These are phyloP conservation scores for Pythium pyrilobum DNA, from an alignment of 352 stramenopile genomes.

Conservation along the genomic window DNA sequence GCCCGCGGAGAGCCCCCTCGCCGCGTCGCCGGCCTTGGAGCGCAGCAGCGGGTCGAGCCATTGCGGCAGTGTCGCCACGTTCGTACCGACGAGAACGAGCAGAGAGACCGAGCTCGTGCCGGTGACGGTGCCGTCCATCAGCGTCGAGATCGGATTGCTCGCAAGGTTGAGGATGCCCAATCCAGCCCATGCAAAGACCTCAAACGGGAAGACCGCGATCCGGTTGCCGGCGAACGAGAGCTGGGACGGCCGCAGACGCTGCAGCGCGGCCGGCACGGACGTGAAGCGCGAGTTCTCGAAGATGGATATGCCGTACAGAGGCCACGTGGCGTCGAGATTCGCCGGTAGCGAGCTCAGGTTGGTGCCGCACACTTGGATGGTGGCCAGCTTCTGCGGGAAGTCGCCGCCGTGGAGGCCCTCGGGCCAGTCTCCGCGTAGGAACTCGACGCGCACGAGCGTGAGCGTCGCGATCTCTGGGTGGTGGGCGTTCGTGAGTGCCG, in stretches of 20 bases:
- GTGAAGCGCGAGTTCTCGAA: slow-evolving; percentile 6
- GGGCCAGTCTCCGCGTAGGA: slow-evolving; percentile 1
- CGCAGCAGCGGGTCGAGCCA: slow-evolving; percentile 1
- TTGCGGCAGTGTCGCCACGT: background rate
- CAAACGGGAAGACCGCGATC: slow-evolving; percentile 2
- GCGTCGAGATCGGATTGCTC: slow-evolving; percentile 2
- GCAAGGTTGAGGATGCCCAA: slow-evolving; percentile 5
- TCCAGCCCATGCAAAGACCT: background rate
- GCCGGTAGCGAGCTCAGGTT: background rate
- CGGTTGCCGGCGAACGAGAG: slow-evolving; percentile 5
- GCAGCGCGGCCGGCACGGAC: background rate
- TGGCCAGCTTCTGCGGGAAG: slow-evolving; percentile 4
- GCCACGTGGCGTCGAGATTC: background rate
- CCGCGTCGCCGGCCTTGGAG: background rate
- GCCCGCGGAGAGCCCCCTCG: background rate
- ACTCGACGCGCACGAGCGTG: slow-evolving; percentile 8
- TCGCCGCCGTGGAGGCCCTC: background rate
- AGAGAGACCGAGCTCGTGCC: background rate
- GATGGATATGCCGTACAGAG: background rate
- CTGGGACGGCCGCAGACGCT: background rate
- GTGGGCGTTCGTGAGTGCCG: slow-evolving; percentile 2
- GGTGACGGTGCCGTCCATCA: background rate
- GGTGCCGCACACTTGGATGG: slow-evolving; percentile 1
- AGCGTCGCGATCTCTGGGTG: slow-evolving; percentile 7
- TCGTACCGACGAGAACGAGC: slow-evolving; percentile 4